phyloP scores from a whole-genome alignment of 75 land plant species.

The Selaginella moellendorffii region DNA sequence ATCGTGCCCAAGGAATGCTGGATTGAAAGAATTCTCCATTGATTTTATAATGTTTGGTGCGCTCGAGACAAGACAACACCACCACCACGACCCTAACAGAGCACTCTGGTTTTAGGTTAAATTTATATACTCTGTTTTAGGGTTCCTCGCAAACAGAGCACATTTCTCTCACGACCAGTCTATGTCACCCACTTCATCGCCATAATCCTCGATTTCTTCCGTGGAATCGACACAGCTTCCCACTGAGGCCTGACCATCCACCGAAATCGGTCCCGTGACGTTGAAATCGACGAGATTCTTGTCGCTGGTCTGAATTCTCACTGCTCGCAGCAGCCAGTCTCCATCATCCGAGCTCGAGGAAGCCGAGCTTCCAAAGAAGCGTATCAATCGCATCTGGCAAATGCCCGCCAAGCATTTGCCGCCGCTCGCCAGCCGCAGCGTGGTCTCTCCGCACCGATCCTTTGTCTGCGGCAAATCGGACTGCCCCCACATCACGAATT shows the following conservation, averaged over 20 bases:
- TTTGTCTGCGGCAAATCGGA: neutral
- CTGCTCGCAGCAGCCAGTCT: neutral
- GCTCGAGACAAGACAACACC: too few species aligned
- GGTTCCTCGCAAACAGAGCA: too few species aligned
- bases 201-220: neutral
- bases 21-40: too few species aligned
- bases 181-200: neutral
- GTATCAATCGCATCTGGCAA: neutral
- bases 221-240: neutral
- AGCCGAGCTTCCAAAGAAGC: neutral
- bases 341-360: neutral
- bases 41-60: too few species aligned
- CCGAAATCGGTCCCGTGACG: neutral
- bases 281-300: neutral
- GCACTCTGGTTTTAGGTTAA: too few species aligned
- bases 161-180: neutral
- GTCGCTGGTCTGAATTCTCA: neutral
- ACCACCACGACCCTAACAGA: too few species aligned
- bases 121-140: too few species aligned
- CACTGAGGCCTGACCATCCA: neutral
- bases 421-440: neutral
- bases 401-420: neutral
- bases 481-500: neutral
- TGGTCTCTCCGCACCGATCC: neutral
- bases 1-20: too few species aligned